Base-by-base conservation (phyloP, 345 rosid genomes). In the Eucalyptus melliodora region DNA sequence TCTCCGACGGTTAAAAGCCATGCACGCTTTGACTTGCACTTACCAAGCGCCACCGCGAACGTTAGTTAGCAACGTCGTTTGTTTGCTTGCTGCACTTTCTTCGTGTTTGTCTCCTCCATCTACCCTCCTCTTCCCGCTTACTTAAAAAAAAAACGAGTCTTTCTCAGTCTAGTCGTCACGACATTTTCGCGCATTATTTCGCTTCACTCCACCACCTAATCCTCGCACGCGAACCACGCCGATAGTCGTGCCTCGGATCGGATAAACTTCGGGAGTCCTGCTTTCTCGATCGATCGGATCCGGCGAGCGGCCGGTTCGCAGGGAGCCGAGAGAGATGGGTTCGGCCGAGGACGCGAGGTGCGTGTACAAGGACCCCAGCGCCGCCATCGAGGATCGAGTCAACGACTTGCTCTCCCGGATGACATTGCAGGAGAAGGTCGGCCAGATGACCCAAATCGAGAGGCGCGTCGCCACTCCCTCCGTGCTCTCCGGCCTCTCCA, bases 371-470 rank as follows among this genome's bases (percentile, higher is more conserved):
- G 91, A 96, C 85, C 92, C 94, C 34, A 50, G 91, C 72, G 96
- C 94, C 80, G 93, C 95, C 13, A 91, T 94, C 9, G 98, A 97
- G 91, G 95, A 91, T 92, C 97, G 99, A 62, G 90, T 97, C 82
- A 88, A 92, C 47, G 98, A 97, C 93, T 96, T 97, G 92, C 95
- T 97, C 87, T 94, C 97, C 60, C 94, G 96, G 87, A 97, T 97
- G 99, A 97, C 94, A 62, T 77, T 96, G 77, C 86, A 87, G 87
- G 99, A 97, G 91, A 97, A 97, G 89, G 89, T 97, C 82, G 97
- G 97, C 16, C 99, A 97, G 91, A 96, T 97, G 98, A 94, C 97
- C 77, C 98, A 97, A 88, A 95, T 96, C 82, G 98, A 97, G 89
- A 97, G 99, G 44, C 8, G 60, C 55, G 93, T 93, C 50, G 94